phyloP scores from a whole-genome alignment of 2,329 filamentous ascomycete species.

The Cladobotryum protrusum region DNA sequence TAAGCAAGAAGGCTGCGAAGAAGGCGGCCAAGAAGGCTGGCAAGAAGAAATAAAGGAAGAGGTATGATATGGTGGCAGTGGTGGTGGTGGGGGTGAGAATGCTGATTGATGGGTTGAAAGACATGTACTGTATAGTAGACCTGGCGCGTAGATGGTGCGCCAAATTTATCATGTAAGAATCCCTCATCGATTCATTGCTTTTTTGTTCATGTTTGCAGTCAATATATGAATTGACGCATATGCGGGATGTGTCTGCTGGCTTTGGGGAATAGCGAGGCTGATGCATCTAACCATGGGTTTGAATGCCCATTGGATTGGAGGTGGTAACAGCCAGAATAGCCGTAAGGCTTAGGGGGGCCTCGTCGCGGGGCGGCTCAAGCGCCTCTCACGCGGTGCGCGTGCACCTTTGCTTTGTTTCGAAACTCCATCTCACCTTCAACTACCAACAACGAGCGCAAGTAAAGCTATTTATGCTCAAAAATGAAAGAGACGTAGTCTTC shows the following conservation, averaged over 20 bases:
- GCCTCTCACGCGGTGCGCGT: neutral
- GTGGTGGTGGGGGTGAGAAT: no score
- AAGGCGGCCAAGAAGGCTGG: conserved; percentile 31
- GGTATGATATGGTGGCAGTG: neutral
- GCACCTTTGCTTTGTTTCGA: neutral
- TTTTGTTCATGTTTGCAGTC: no score
- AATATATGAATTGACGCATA: no score
- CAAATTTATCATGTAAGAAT: no score
- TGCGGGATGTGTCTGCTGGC: no score
- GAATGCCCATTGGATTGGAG: no score
- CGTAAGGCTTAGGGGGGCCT: neutral
- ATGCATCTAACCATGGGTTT: neutral
- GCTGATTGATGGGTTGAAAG: no score
- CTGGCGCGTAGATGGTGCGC: no score
- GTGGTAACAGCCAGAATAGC: no score
- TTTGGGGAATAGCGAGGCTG: neutral
- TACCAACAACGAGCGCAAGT: neutral
- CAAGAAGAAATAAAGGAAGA: conserved; percentile 28
- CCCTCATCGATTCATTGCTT: no score
- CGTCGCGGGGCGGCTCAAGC: neutral
- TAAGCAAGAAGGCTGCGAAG: conserved; percentile 28
- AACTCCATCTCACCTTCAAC: neutral
- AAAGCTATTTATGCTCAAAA: neutral
- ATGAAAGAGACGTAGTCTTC: no score
- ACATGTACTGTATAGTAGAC: no score